phyloP scores from a whole-genome alignment of 345 rosid genomes.

The Rhodomyrtus tomentosa region DNA sequence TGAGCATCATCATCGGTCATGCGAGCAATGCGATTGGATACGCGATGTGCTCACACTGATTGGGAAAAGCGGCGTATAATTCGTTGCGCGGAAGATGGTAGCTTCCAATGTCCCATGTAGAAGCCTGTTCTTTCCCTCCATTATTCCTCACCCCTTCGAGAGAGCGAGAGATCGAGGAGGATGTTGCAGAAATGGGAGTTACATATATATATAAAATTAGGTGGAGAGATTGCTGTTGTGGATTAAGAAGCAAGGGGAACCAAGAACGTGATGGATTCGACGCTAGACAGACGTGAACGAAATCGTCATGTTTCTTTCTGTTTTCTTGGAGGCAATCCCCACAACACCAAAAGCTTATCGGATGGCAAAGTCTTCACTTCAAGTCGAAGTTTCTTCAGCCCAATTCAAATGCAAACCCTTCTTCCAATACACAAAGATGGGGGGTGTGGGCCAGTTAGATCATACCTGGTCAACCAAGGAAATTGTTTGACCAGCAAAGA shows the following conservation, averaged over 20 bases:
- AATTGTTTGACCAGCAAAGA: neutral
- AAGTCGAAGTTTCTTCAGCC: neutral
- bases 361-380: neutral
- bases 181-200: neutral
- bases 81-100: slow-evolving; percentile 72
- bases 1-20: neutral
- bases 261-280: neutral
- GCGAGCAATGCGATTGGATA: neutral
- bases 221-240: neutral
- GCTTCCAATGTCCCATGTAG: slow-evolving; percentile 91
- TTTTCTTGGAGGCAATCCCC: neutral
- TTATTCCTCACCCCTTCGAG: neutral
- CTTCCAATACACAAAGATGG: neutral
- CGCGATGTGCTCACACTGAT: slow-evolving; percentile 32
- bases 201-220: neutral
- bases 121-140: slow-evolving; percentile 31
- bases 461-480: neutral
- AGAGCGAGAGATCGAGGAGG: neutral
- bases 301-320: neutral
- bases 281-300: neutral
- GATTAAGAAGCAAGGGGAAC: neutral
- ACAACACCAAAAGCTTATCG: neutral
- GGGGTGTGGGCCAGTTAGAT: neutral
- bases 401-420: neutral
- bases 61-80: slow-evolving; percentile 49